Conservation (phyloP, 768 basidiomycete species). For the Cubamyces sp. region DNA sequence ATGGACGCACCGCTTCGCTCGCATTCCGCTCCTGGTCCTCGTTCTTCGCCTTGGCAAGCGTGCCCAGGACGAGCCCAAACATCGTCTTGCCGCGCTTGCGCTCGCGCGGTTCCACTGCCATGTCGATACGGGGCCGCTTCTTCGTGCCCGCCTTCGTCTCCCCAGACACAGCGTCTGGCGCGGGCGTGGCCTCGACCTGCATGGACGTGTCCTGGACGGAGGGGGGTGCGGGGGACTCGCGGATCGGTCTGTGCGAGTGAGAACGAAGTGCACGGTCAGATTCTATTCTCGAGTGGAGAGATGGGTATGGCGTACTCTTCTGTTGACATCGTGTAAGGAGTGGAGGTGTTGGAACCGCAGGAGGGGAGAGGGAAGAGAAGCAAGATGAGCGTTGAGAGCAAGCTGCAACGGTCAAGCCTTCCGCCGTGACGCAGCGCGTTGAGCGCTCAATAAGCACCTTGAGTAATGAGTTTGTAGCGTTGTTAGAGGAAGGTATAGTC, state of each 20-base stretch:
- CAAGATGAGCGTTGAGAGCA: slow-evolving; percentile 9
- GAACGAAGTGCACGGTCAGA: not conserved
- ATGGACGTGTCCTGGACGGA: slow-evolving; percentile 26
- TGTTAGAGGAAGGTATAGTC: no score
- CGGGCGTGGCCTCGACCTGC: slow-evolving; percentile 27
- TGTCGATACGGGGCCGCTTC: slow-evolving; percentile 77
- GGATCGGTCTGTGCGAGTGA: slow-evolving; percentile 5
- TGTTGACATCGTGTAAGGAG: slow-evolving; percentile 13
- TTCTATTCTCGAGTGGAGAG: no score
- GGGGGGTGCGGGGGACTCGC: slow-evolving; percentile 16
- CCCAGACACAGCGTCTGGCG: slow-evolving; percentile 25
- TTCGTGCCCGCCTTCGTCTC: slow-evolving; percentile 39
- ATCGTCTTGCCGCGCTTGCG: slow-evolving; percentile 86
- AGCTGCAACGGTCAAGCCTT: not conserved
- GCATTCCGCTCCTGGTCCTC: slow-evolving; percentile 84
- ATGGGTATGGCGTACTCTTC: slow-evolving; percentile 16
- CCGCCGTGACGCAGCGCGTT: no score
- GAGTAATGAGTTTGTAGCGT: no score
- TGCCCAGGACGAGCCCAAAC: slow-evolving; percentile 83
- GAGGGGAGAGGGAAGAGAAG: not conserved
- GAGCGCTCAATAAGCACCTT: no score
- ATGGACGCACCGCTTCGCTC: slow-evolving; percentile 74
- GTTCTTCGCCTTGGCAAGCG: slow-evolving; percentile 84
- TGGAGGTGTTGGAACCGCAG: not conserved
- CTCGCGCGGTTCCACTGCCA: slow-evolving; percentile 59